A percentile compares a stretch with the other conserved stretches of the same genome.
Evolutionary conservation across 140 eudicot genomes (phyloP).

Genomic region (Erigeron philadelphicus): DNA sequence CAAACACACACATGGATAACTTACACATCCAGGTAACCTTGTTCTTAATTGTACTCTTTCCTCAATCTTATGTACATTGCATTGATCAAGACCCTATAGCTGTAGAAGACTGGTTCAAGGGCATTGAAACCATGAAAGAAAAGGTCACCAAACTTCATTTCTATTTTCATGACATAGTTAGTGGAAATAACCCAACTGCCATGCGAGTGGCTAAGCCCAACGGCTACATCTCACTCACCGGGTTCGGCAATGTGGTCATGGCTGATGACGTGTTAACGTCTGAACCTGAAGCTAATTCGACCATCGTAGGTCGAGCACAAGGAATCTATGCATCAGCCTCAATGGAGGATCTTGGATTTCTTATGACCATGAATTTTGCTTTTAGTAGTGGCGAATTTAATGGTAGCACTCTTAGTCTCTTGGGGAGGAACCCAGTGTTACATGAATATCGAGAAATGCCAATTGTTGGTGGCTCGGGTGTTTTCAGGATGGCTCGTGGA

Average conservation of each 20-base stretch:
- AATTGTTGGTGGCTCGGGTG: slow-evolving; percentile 42
- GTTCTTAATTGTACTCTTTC: slow-evolving; percentile 22
- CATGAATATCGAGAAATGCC: slow-evolving; percentile 43
- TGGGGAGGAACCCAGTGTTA: slow-evolving; percentile 31
- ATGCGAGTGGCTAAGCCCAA: slow-evolving; percentile 34
- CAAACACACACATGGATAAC: slow-evolving; percentile 27
- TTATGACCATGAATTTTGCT: slow-evolving; percentile 35
- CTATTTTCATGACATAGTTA: slow-evolving; percentile 48
- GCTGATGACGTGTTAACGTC: slow-evolving; percentile 44
- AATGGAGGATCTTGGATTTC: slow-evolving; percentile 35
- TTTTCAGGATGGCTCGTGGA: slow-evolving; percentile 43
- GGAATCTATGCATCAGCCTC: slow-evolving; percentile 45
- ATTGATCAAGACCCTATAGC: slow-evolving; percentile 30
- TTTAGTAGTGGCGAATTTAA: slow-evolving; percentile 36
- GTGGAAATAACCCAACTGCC: slow-evolving; percentile 41
- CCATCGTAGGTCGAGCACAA: slow-evolving; percentile 50
- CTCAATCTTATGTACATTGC: slow-evolving; percentile 27
- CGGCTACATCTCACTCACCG: slow-evolving; percentile 25
- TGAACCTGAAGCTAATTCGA: slow-evolving; percentile 44
- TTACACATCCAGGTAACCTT: slow-evolving; percentile 1
- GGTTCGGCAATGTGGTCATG: slow-evolving; percentile 39
- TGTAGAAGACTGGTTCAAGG: slow-evolving; percentile 34
- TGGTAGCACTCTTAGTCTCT: slow-evolving; percentile 38
- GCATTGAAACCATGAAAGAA: slow-evolving; percentile 31
- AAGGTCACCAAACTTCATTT: slow-evolving; percentile 48